A percentile compares a stretch with the other conserved stretches of the same genome.
These are phyloP conservation scores for Arabidopsis arenosa DNA, from an alignment of 345 rosid species.

Conservation along the genomic window DNA sequence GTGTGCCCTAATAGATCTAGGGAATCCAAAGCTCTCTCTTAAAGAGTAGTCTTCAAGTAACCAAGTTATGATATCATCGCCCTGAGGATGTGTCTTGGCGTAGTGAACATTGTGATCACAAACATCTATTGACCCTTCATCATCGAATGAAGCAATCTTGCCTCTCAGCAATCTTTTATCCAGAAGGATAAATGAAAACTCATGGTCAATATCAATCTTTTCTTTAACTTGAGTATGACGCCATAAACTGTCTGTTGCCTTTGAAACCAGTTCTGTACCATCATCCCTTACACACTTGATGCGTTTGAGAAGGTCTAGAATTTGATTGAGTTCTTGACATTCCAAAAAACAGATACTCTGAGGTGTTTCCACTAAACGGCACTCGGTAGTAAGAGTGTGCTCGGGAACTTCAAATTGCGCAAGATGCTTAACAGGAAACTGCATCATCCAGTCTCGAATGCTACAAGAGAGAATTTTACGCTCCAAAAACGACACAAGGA, in stretches of 20 bases:
- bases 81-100: conserved; percentile 35
- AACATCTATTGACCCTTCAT: conserved; percentile 28
- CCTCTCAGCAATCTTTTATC: conserved; percentile 37
- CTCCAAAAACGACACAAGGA: not conserved
- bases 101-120: conserved; percentile 24
- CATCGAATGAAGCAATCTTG: conserved; percentile 36
- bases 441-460: conserved; percentile 22
- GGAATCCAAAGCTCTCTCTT: conserved; percentile 3
- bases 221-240: conserved; percentile 22
- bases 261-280: conserved; percentile 28
- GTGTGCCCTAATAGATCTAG: conserved; percentile 25
- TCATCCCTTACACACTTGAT: conserved; percentile 31
- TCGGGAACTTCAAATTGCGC: conserved; percentile 27
- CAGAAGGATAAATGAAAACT: conserved; percentile 34
- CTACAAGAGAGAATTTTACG: conserved; percentile 16
- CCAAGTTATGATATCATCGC: conserved; percentile 37
- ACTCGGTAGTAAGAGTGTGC: conserved; percentile 5
- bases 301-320: conserved; percentile 10
- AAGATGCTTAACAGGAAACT: conserved; percentile 7
- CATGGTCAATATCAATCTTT: conserved; percentile 34
- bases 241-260: conserved; percentile 34
- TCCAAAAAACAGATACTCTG: conserved; percentile 38
- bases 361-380: conserved; percentile 34
- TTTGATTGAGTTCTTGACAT: conserved; percentile 19
- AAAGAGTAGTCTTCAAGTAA: conserved; percentile 25